phyloP scores from a whole-genome alignment of 2,329 filamentous ascomycete genomes.

The Diaporthe eres region DNA sequence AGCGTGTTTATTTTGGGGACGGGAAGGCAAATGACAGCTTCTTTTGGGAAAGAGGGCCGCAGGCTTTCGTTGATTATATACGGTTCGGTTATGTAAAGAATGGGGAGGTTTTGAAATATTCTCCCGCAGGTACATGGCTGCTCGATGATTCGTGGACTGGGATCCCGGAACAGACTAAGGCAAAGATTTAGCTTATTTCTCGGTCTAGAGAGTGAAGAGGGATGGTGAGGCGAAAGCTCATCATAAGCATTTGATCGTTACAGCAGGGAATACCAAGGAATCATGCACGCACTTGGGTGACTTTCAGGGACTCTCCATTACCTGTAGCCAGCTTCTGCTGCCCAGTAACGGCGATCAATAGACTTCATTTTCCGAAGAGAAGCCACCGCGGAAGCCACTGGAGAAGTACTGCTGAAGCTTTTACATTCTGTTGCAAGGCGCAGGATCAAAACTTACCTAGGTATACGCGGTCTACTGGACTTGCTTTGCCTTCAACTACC shows the following conservation, averaged over 20 bases:
- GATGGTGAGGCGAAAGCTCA: neutral
- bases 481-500: neutral
- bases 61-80: conserved; percentile 44
- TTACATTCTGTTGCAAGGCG: neutral
- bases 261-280: rapidly evolving
- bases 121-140: conserved; percentile 41
- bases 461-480: neutral
- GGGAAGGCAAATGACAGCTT: conserved; percentile 37
- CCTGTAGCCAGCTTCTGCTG: neutral
- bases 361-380: neutral
- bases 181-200: neutral
- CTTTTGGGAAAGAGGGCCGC: conserved; percentile 41
- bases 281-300: rapidly evolving
- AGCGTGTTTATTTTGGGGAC: conserved; percentile 74
- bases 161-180: neutral
- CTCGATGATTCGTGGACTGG: conserved; percentile 41
- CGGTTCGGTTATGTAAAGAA: conserved; percentile 42
- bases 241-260: neutral
- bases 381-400: neutral
- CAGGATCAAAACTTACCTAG: neutral
- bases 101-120: conserved; percentile 37
- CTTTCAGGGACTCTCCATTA: neutral
- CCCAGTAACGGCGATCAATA: too few relatives aligned
- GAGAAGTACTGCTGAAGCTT: too few relatives aligned
- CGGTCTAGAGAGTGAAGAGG: neutral